These are phyloP conservation scores for Novymonas esmeraldas DNA, from an alignment of 208 protist species.

Conservation along the genomic window DNA sequence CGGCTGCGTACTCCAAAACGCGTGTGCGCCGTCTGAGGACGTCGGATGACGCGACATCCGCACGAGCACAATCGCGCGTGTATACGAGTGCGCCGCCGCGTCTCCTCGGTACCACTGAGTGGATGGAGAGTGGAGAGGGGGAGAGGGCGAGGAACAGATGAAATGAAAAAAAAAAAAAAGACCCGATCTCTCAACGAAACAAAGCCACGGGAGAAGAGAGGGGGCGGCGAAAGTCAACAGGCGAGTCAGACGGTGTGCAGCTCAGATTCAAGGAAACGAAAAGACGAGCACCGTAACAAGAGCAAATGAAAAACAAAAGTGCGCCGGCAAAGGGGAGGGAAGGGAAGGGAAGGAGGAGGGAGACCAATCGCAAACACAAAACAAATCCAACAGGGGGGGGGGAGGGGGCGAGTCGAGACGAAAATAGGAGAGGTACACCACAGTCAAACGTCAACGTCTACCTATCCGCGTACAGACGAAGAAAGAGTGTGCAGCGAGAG, in stretches of 20 bases:
- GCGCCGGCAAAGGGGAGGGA: neutral
- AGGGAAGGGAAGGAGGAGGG: neutral
- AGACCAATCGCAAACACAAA: neutral
- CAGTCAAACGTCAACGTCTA: too few species aligned
- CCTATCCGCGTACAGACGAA: too few species aligned
- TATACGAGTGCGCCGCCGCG: neutral
- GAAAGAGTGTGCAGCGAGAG: too few species aligned
- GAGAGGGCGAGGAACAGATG: neutral
- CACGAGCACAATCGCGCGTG: neutral
- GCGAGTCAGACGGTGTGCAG: too few species aligned
- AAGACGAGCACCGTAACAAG: too few species aligned
- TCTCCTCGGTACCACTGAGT: neutral
- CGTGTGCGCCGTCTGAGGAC: slow-evolving; percentile 28
- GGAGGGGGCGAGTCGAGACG: too few species aligned
- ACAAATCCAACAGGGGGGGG: too few species aligned
- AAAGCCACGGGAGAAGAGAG: neutral
- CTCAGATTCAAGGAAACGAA: too few species aligned
- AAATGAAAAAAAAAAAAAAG: neutral
- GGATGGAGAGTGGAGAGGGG: neutral
- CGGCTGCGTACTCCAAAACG: slow-evolving; percentile 89
- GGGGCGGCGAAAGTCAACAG: neutral
- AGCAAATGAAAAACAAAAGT: too few species aligned
- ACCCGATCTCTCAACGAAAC: neutral
- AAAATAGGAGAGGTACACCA: neutral
- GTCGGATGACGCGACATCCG: slow-evolving; percentile 14